Percentiles rank a stretch among this genome's conserved stretches.
These are phyloP conservation scores for Claviceps africana DNA, from an alignment of 2,329 filamentous ascomycete genomes.

Conservation along the genomic window DNA sequence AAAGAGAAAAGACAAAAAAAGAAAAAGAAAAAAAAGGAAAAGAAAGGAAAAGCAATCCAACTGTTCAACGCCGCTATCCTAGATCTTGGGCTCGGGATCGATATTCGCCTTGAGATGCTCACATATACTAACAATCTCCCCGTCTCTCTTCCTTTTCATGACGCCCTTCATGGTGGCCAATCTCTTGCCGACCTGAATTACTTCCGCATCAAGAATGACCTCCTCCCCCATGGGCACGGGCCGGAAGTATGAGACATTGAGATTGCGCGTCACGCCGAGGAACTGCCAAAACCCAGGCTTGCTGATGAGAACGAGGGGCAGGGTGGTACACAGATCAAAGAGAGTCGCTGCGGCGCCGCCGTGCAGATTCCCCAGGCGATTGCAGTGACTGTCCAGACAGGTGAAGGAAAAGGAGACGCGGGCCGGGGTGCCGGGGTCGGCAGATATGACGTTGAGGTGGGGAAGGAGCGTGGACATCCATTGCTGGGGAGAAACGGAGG, in stretches of 20 bases:
- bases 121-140: slow-evolving; percentile 39
- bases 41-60: not conserved
- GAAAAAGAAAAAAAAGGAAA: no score
- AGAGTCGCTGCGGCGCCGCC: slow-evolving; percentile 51
- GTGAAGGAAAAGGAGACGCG: slow-evolving; percentile 33
- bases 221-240: slow-evolving; percentile 39
- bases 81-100: slow-evolving; percentile 28
- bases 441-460: slow-evolving; percentile 25
- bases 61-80: slow-evolving; percentile 1
- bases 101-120: slow-evolving; percentile 54
- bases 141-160: slow-evolving; percentile 39
- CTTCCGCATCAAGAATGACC: slow-evolving; percentile 40
- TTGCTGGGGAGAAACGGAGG: slow-evolving; percentile 19
- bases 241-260: slow-evolving; percentile 54
- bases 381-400: slow-evolving; percentile 37
- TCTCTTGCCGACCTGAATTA: slow-evolving; percentile 42
- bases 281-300: slow-evolving; percentile 45
- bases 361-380: slow-evolving; percentile 41
- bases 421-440: slow-evolving; percentile 19
- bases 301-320: slow-evolving; percentile 41
- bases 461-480: slow-evolving; percentile 31
- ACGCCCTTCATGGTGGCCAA: slow-evolving; percentile 38
- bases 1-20: no score
- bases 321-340: slow-evolving; percentile 51
- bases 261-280: slow-evolving; percentile 50